These are phyloP conservation scores for Apiospora phragmitis DNA, from an alignment of 2,329 filamentous ascomycete species.

Conservation along the genomic window DNA sequence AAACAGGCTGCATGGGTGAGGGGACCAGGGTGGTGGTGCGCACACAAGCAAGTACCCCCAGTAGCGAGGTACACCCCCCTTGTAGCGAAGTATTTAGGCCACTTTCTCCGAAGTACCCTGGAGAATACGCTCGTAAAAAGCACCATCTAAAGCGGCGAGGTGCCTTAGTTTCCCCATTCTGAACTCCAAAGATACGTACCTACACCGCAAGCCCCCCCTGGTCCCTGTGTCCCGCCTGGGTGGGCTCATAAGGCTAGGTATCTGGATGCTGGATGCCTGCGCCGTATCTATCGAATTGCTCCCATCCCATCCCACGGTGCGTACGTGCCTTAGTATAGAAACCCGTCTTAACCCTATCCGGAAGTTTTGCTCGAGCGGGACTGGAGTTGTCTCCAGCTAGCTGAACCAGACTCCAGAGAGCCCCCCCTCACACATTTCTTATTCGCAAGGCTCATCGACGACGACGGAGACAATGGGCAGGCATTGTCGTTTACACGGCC, in stretches of 20 bases:
- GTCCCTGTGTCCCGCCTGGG: slow-evolving; percentile 1
- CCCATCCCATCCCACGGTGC: neutral
- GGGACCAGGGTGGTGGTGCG: slow-evolving; percentile 4
- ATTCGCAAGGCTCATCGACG: slow-evolving; percentile 3
- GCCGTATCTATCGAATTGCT: neutral
- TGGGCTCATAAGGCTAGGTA: slow-evolving; percentile 7
- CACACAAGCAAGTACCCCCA: slow-evolving; percentile 10
- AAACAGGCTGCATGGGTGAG: slow-evolving; percentile 13
- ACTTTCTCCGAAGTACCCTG: neutral
- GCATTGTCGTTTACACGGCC: neutral
- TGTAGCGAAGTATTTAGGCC: slow-evolving; percentile 9
- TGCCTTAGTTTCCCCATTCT: neutral
- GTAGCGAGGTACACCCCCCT: neutral
- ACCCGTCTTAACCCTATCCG: neutral
- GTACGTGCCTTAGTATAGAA: slow-evolving; percentile 7
- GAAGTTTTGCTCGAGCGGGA: neutral
- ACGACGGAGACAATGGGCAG: neutral
- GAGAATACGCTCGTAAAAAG: neutral
- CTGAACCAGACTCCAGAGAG: slow-evolving; percentile 3
- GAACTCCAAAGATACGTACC: neutral
- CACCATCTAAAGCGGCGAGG: neutral
- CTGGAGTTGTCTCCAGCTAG: neutral
- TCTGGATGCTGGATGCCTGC: neutral
- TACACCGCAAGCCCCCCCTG: neutral
- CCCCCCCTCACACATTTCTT: neutral